Evolutionary conservation across 176 grass and related monocot genomes (phyloP), one percentile per base, ranked within the genome.

Genomic region (Tillandsia fasciculata): DNA sequence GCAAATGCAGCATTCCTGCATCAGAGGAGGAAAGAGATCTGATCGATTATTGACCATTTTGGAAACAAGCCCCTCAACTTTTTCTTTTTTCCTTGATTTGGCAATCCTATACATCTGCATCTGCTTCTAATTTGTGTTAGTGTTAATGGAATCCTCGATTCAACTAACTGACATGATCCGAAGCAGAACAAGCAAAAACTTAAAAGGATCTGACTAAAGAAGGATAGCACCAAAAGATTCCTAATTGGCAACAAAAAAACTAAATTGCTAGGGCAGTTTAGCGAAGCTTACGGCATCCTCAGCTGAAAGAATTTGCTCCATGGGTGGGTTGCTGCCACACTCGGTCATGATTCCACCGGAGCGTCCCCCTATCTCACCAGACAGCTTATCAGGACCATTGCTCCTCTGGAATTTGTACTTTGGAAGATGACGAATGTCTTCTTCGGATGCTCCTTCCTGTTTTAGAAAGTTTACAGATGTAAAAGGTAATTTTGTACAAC

Each of bases 401-500:
- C 83, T 83, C 42, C 67, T 85, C 49, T 68, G 72, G 48, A 97
- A 97, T 75, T 87, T 97, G 79, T 79, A 97, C 73, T 87, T 97
- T 24, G 86, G 81, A 51, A 97, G 76, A 42, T 82, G 85, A 18
- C 79, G 56, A 42, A 97, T 92, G 71, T 97, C 93, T 12, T 97
- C 84, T 89, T 97, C 93, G 2, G 89, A 81, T 83, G 89, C 93
- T 72, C 89, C 93, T 69, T 97, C 89, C 89, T 97, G 81, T 65
- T 92, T 64, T 73, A 49, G 53, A 69, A 65, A 58, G 69, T 49
- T 75, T 48, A 5, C 15, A 13, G 64, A 27, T 64, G 13, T 12
- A 7, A 72, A 52, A 84, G 63, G 10, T 61, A 18, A 42, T 42
- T 42, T 42, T 7, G 33, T 42, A 42, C 33, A 42, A 42, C 8